These are phyloP conservation scores for Aspergillus mulundensis DNA, from an alignment of 495 filamentous ascomycete species.

Conservation along the genomic window DNA sequence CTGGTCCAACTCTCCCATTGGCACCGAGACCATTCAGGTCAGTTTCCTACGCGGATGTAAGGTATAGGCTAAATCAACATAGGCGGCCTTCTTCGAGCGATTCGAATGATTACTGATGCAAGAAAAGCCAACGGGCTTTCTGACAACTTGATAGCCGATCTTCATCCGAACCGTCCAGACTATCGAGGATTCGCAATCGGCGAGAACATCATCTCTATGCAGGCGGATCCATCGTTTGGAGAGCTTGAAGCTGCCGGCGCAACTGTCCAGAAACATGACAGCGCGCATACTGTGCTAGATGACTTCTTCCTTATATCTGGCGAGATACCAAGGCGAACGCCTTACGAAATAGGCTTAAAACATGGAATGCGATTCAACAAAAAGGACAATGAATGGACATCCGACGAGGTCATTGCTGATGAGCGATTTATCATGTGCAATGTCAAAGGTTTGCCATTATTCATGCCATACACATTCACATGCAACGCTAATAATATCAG, in stretches of 20 bases:
- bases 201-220: conserved; percentile 44
- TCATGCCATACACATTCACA: not conserved
- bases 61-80: conserved; percentile 4
- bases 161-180: conserved; percentile 54
- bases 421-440: conserved; percentile 58
- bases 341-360: conserved; percentile 51
- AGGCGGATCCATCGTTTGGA: conserved; percentile 55
- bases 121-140: conserved; percentile 31
- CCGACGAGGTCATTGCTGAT: conserved; percentile 53
- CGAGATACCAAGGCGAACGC: conserved; percentile 51
- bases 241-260: conserved; percentile 49
- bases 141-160: conserved; percentile 39
- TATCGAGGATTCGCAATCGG: conserved; percentile 49
- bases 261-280: conserved; percentile 36
- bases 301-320: conserved; percentile 56
- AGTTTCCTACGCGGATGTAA: not conserved
- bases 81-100: conserved; percentile 48
- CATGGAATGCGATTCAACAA: conserved; percentile 45
- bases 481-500: conserved; percentile 19
- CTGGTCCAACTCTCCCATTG: conserved; percentile 71
- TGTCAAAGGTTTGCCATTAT: conserved; percentile 43
- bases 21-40: conserved; percentile 60
- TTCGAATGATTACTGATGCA: conserved; percentile 46
- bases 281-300: conserved; percentile 50
- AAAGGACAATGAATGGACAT: conserved; percentile 46